Evolutionary conservation across 768 basidiomycete species (phyloP), one percentile per base, ranked within the genome.

Genomic region (Suillus clintonianus): DNA sequence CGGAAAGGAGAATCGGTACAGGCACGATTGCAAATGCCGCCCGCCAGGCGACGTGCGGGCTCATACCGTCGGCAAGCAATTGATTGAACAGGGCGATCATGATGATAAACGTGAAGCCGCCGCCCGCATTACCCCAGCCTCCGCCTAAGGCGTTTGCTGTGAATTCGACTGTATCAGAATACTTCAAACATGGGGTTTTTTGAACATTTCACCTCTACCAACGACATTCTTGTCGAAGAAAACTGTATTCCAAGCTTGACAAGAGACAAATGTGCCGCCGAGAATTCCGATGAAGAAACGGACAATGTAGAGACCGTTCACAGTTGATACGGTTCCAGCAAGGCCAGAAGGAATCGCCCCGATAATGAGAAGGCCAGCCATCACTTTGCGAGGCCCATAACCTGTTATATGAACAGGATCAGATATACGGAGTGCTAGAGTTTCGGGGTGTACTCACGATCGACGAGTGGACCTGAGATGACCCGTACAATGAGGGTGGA

Each of bases 211-310:
- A 75, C 74, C 74, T 1, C 72, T 73, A 5, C 82, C 82, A 19
- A 83, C 82, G 39, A 79, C 69, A 53, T 72, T 72, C 51, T 82
- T 86, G 70, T 87, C 85, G 70, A 85, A 89, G 73, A 88, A 87
- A 4, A 74, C 75, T 0, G 87, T 85, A 10, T 86, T 86, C 85
- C 87, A 86, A 4, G 83, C 82, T 60, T 86, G 83, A 64, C 85
- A 86, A 5, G 86, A 81, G 1, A 89, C 85, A 63, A 89, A 88
- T 1, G 85, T 84, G 0, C 76, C 87, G 8, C 87, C 87, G 3
- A 87, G 77, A 51, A 88, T 83, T 13, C 86, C 85, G 55, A 87
- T 85, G 70, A 88, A 86, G 70, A 87, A 87, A 0, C 87, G 80
- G 39, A 85, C 47, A 3, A 72, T 67, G 60, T 83, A 82, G 0